Conservation (phyloP, 495 filamentous ascomycete species). For the Daldinia bambusicola region DNA sequence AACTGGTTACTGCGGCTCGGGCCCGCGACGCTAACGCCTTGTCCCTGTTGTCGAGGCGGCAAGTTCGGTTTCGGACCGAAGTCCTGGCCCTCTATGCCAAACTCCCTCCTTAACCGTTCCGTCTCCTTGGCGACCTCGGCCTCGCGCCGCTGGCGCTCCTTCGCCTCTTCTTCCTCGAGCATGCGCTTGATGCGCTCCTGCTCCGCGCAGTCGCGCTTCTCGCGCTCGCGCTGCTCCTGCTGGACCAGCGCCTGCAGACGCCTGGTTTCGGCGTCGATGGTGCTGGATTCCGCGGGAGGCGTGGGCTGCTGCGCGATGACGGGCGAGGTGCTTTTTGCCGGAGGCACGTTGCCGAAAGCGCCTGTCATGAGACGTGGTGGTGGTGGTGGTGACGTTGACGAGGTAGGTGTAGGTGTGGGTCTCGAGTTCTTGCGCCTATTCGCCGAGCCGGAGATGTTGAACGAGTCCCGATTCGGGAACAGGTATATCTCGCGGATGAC, state of each 20-base stretch:
- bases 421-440: constrained; percentile 57
- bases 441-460: constrained; percentile 73
- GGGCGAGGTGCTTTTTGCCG: constrained; percentile 27
- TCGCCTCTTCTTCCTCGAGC: constrained; percentile 83
- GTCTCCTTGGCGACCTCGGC: constrained; percentile 86
- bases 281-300: constrained; percentile 52
- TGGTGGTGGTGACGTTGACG: constrained; percentile 26
- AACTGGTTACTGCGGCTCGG: constrained; percentile 20
- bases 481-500: constrained; percentile 92
- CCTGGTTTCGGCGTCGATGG: constrained; percentile 71
- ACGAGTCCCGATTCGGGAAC: constrained; percentile 70
- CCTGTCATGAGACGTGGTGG: constrained; percentile 43
- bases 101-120: constrained; percentile 77
- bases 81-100: constrained; percentile 66
- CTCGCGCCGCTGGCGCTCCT: constrained; percentile 70
- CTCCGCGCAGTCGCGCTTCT: constrained; percentile 67
- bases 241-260: constrained; percentile 68
- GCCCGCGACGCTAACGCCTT: constrained; percentile 1
- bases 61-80: constrained; percentile 42
- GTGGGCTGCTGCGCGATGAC: constrained; percentile 41
- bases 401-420: constrained; percentile 46
- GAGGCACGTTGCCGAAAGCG: constrained; percentile 38
- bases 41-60: constrained; percentile 36
- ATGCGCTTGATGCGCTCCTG: constrained; percentile 77
- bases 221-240: constrained; percentile 64